phyloP scores from a whole-genome alignment of 2,329 filamentous ascomycete genomes.

The Xylariomycetidae sp. region DNA sequence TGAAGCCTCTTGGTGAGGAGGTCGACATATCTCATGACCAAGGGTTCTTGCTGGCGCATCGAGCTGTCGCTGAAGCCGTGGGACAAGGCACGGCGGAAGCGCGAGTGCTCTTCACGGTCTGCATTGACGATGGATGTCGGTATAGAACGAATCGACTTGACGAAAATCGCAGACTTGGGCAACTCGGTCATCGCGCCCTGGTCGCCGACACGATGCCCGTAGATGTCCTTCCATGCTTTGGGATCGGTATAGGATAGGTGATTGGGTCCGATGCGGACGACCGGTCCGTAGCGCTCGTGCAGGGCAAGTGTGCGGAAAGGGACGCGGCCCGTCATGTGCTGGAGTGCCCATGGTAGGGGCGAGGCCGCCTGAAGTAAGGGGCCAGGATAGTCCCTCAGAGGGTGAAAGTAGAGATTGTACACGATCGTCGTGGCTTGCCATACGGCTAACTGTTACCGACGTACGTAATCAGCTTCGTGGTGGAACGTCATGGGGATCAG shows the following conservation, averaged over 20 bases:
- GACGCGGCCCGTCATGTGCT: conserved; percentile 15
- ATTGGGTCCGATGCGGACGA: conserved; percentile 17
- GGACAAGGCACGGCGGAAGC: conserved; percentile 23
- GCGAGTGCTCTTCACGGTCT: conserved; percentile 23
- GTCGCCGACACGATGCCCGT: conserved; percentile 24
- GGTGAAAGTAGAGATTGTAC: conserved; percentile 26
- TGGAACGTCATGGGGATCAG: no score
- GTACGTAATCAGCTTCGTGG: no score
- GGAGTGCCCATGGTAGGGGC: conserved; percentile 18
- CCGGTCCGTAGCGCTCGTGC: conserved; percentile 17
- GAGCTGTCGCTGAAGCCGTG: conserved; percentile 25
- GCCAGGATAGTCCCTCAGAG: conserved; percentile 21
- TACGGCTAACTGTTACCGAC: conserved; percentile 15
- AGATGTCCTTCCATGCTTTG: conserved; percentile 29
- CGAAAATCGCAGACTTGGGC: conserved; percentile 15
- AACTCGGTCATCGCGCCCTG: conserved; percentile 19
- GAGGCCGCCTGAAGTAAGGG: conserved; percentile 18
- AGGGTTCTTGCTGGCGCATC: conserved; percentile 25
- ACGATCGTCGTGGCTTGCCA: conserved; percentile 15
- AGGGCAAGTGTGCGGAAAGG: conserved; percentile 19
- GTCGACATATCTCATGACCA: conserved; percentile 35
- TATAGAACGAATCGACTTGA: conserved; percentile 10
- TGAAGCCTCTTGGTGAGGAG: conserved; percentile 34
- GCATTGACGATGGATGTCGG: conserved; percentile 25
- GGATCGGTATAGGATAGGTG: conserved; percentile 27